Conservation (phyloP, 306 rosid genomes). For the Chamaecrista fasciculata region DNA sequence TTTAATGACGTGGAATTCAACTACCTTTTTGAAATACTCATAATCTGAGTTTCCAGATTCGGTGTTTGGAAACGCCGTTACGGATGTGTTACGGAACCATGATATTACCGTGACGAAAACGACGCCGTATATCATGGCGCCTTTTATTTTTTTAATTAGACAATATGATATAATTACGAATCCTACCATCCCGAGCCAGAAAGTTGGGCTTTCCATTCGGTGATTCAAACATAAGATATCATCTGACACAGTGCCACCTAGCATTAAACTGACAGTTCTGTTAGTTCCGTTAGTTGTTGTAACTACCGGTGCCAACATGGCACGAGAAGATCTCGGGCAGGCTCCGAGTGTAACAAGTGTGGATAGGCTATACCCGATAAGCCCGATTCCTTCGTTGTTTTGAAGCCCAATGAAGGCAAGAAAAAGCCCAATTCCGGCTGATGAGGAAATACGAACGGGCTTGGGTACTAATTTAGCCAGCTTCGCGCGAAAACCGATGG, state of each 20-base stretch:
- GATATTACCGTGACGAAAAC: constrained; percentile 76
- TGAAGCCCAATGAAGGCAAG: constrained; percentile 86
- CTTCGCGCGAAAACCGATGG: constrained; percentile 67
- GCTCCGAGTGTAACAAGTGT: constrained; percentile 72
- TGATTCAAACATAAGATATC: constrained; percentile 46
- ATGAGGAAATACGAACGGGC: constrained; percentile 73
- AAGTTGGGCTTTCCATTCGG: constrained; percentile 74
- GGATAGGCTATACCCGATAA: constrained; percentile 69
- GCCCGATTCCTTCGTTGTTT: constrained; percentile 75
- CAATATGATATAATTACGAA: constrained; percentile 73
- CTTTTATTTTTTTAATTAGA: constrained; percentile 58
- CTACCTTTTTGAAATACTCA: constrained; percentile 63
- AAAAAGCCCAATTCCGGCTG: constrained; percentile 86
- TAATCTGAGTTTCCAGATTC: constrained; percentile 39
- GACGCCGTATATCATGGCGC: constrained; percentile 86
- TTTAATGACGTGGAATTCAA: constrained; percentile 63
- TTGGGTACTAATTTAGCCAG: constrained; percentile 78
- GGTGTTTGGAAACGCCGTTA: constrained; percentile 70
- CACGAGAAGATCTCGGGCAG: constrained; percentile 54
- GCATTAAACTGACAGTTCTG: constrained; percentile 50
- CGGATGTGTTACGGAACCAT: constrained; percentile 70
- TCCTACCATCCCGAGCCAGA: constrained; percentile 78
- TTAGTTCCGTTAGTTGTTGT: constrained; percentile 50
- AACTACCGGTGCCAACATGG: constrained; percentile 52
- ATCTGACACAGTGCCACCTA: constrained; percentile 52